Base-by-base conservation (phyloP, 805 yeast species). In the Zygosaccharomyces kombuchaensis region DNA sequence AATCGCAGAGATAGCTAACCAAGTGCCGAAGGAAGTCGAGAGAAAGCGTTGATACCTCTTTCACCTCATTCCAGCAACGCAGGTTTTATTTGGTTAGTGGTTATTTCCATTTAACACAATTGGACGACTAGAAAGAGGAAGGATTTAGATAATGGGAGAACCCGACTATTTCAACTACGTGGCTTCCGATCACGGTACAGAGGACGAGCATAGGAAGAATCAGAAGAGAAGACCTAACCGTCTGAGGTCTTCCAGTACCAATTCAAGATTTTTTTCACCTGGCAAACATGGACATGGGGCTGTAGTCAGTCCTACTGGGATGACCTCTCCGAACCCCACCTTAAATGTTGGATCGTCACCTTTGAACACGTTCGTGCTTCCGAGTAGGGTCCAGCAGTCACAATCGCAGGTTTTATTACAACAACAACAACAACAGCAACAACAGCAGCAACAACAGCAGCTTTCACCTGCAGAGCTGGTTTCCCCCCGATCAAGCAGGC, bases 401-500 rank as follows among this genome's bases (percentile, higher is more conserved):
- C 32, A 29, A n/a, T 29, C 32, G 14, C 32, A 29, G 32, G n/a
- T 7, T 7, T n/a, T 29, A 35, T 43, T 45, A 31, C 31, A 32
- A 2, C 40, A 40, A 10, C 45, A 42, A 12, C 45, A 42, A 12
- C 46, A 31, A 14, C 35, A 19, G 21, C 51, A 44, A 10, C 48
- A 34, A 13, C 46, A 36, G 19, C 34, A 17, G 29, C 51, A 47
- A 9, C 51, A 44, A 17, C 12, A 42, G 17, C 46, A 27, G 14
- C 38, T 35, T 26, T 45, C 47, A 6, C 36, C 51, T 4, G 45
- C 56, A 7, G 47, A 50, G 8, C 34, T 52, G 27, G 47, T 54
- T 12, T 53, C 57, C 8, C 53, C 52, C 8, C 49, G 51, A n/a
- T 46, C 56, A 6, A 53, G 57, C 32, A 44, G 59, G 32, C 38